Base-by-base conservation (phyloP, 1,139 yeast genomes). In the Yamadazyma buinensis region DNA sequence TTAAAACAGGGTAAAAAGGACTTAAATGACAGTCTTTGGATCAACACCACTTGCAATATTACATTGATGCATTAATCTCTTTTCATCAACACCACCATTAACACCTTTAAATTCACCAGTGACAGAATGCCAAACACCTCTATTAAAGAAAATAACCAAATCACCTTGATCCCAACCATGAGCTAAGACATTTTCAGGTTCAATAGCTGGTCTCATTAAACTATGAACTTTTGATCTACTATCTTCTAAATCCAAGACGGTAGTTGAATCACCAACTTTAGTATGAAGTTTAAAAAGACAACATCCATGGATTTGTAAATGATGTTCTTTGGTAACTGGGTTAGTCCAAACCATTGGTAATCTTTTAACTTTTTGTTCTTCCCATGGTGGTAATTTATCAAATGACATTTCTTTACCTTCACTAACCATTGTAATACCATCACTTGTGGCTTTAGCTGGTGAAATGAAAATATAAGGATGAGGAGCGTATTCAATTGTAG, bases 321-420 rank as follows among this genome's bases (percentile, higher is more conserved):
- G 95, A 39, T 80, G 92, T 46, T 82, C 73, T 30, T 80, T 81
- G 26, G 95, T 85, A 23, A 81, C 81, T n/a, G 95, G 95, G 55
- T 86, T 86, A 9, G 94, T 85, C 95, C 95, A 86, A 9, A 85
- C 94, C 70, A 86, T 67, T 18, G 95, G 95, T 44, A 86, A 71
- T 43, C 63, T 73, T 61, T 85, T 85, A 42, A 86, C 65, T 57
- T 85, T 84, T 32, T 77, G 64, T 38, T 73, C 80, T 52, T 84
- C 95, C 95, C 95, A 86, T 35, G 70, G 73, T 12, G 95, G 95
- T 37, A 86, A 70, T 43, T 83, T 67, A 43, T 79, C 80, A 19
- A 84, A 58, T 2, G 78, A 60, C 38, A 68, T 58, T 55, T 86
- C 95, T 54, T 80, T 80, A 28, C 81, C 84, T 50, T 86, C 95